These are phyloP conservation scores for Excoecaria cochinchinensis DNA, from an alignment of 345 rosid species.

Conservation along the genomic window DNA sequence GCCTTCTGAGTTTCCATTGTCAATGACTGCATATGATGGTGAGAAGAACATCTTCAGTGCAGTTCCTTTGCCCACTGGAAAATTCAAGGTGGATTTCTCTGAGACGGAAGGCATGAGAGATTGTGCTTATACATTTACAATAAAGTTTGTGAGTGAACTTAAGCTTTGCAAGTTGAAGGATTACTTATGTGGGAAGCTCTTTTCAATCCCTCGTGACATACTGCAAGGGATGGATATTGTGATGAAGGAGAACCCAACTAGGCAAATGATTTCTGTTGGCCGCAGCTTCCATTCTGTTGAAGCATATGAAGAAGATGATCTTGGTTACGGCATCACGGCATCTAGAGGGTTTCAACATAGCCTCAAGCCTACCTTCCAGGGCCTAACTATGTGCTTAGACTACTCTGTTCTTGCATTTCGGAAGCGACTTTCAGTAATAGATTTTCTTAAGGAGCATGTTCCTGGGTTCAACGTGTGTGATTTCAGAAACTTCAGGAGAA, in stretches of 20 bases:
- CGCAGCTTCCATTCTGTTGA: slow-evolving; percentile 51
- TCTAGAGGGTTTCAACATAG: slow-evolving; percentile 71
- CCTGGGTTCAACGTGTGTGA: slow-evolving; percentile 24
- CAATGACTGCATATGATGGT: slow-evolving; percentile 78
- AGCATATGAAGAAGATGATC: slow-evolving; percentile 33
- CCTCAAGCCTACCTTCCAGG: slow-evolving; percentile 74
- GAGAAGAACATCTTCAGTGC: slow-evolving; percentile 84
- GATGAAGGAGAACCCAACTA: slow-evolving; percentile 81
- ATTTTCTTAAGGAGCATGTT: slow-evolving; percentile 52
- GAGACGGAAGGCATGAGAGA: slow-evolving; percentile 44
- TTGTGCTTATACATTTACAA: slow-evolving; percentile 35
- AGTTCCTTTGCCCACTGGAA: slow-evolving; percentile 48
- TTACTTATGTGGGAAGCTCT: slow-evolving; percentile 41
- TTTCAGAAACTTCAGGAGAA: slow-evolving; percentile 24
- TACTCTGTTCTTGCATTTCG: slow-evolving; percentile 73
- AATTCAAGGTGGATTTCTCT: slow-evolving; percentile 39
- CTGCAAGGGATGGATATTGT: slow-evolving; percentile 90
- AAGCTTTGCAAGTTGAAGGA: slow-evolving; percentile 56
- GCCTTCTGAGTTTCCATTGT: slow-evolving; percentile 43
- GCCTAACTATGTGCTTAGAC: slow-evolving; percentile 69
- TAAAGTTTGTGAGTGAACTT: slow-evolving; percentile 67
- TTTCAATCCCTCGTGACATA: slow-evolving; percentile 59
- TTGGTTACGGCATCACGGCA: slow-evolving; percentile 58
- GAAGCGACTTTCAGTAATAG: slow-evolving; percentile 54
- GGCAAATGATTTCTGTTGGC: slow-evolving; percentile 61